Percentiles rank a stretch among this genome's conserved stretches.
phyloP scores from a whole-genome alignment of 2,329 filamentous ascomycete species.

The Endoconidiophora polonica region DNA sequence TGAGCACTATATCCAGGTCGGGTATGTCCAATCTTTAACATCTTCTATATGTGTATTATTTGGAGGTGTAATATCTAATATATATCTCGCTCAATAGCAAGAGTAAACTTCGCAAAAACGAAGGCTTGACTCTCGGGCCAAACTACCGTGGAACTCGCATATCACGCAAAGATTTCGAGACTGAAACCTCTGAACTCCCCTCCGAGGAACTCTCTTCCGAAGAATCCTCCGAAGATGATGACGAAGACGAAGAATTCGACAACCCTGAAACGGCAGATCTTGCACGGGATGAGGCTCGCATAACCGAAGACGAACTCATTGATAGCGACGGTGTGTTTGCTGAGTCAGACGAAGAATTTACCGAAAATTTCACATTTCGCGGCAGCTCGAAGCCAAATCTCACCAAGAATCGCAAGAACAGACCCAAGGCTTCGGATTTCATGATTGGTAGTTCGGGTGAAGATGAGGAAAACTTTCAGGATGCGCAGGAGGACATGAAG shows the following conservation, averaged over 20 bases:
- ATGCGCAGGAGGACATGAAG: slow-evolving; percentile 23
- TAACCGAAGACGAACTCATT: slow-evolving; percentile 42
- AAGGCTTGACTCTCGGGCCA: slow-evolving; percentile 52
- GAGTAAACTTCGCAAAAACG: slow-evolving; percentile 64
- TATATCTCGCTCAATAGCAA: slow-evolving; percentile 33
- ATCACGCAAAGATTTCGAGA: slow-evolving; percentile 49
- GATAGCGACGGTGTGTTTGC: slow-evolving; percentile 57
- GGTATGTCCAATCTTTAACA: slow-evolving; percentile 26
- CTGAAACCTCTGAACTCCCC: slow-evolving; percentile 22
- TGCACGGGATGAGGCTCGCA: slow-evolving; percentile 28
- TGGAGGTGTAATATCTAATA: not conserved
- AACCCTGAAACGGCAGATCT: slow-evolving; percentile 40
- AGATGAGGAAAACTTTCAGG: slow-evolving; percentile 21
- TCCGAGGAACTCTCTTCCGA: slow-evolving; percentile 21
- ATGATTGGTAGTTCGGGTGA: slow-evolving; percentile 32
- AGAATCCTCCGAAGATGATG: slow-evolving; percentile 24
- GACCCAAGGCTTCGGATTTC: slow-evolving; percentile 39
- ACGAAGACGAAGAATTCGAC: slow-evolving; percentile 34
- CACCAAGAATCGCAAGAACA: slow-evolving; percentile 20
- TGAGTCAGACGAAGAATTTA: slow-evolving; percentile 68
- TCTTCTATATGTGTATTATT: not conserved
- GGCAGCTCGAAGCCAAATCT: slow-evolving; percentile 37
- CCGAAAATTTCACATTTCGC: slow-evolving; percentile 53
- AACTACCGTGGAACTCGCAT: slow-evolving; percentile 67
- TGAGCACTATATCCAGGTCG: slow-evolving; percentile 73